phyloP scores from a whole-genome alignment of 108 stramenopile species.

The Nitzschia sp. region DNA sequence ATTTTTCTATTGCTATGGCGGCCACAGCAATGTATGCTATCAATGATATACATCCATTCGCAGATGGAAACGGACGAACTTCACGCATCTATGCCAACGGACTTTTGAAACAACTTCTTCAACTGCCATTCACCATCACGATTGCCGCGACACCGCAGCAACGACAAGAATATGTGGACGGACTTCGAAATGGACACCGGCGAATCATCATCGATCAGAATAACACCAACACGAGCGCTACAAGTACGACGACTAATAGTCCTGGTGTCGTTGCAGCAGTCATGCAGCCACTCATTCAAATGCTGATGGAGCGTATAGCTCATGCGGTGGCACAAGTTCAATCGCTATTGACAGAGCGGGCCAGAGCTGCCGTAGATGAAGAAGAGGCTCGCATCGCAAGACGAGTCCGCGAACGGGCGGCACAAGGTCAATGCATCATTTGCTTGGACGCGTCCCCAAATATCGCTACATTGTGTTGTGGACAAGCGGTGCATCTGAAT shows the following conservation, averaged over 20 bases:
- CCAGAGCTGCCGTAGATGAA: slow-evolving; percentile 12
- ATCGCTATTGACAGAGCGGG: slow-evolving; percentile 14
- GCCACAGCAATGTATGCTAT: slow-evolving; percentile 32
- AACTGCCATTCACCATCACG: slow-evolving; percentile 33
- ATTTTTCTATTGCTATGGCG: slow-evolving; percentile 23
- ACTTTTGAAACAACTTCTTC: slow-evolving; percentile 7
- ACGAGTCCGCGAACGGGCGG: slow-evolving; percentile 32
- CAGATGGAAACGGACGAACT: slow-evolving; percentile 44
- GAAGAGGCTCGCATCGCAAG: slow-evolving; percentile 39
- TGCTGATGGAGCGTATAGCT: slow-evolving; percentile 29
- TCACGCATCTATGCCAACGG: slow-evolving; percentile 32
- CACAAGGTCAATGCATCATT: slow-evolving; percentile 35
- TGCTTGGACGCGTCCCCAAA: slow-evolving; percentile 46
- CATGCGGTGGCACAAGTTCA: slow-evolving; percentile 23
- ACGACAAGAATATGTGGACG: slow-evolving; percentile 33
- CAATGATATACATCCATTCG: slow-evolving; percentile 37
- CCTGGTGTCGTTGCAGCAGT: neutral
- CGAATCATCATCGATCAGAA: neutral
- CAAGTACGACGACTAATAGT: neutral
- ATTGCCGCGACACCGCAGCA: slow-evolving; percentile 37
- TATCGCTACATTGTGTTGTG: slow-evolving; percentile 50
- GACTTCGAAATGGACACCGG: neutral
- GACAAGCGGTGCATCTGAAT: slow-evolving; percentile 47
- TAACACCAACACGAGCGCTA: too few relatives aligned
- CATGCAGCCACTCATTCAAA: slow-evolving; percentile 26